Base-by-base conservation (phyloP, 2,329 filamentous ascomycete genomes). In the Atkinsonella hypoxylon region DNA sequence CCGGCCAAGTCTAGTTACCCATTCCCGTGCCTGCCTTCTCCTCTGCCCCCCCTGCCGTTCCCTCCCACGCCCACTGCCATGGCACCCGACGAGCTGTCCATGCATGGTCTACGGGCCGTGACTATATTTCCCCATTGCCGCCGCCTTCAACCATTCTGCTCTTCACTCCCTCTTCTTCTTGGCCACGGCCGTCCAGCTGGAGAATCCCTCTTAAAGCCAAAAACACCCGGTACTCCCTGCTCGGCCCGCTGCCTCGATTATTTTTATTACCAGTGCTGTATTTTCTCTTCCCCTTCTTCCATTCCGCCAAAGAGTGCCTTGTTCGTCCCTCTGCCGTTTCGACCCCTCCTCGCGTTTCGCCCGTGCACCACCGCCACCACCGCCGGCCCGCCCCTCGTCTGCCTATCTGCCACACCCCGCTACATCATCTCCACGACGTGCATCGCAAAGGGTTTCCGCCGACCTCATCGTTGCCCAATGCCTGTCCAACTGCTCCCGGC, bases 401-500 rank as follows among this genome's bases (percentile, higher is more conserved):
- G 13, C 30, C 51, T 26, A 42, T 5, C 38, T 5, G 17, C 45
- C 13, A 40, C n/a, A 31, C 18, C 31, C 30, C 49, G n/a, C 49
- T n/a, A 12, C 36, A 26, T 22, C 38, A 17, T 18, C n/a, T 12
- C 4, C 41, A 20, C 20, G 26, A n/a, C 20, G 8, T 42, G 41
- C 17, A 42, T 34, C 47, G 9, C n/a, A 26, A 22, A 43, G 30
- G 22, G 30, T 39, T 26, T 32, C n/a, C 4, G 26, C 4, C 15
- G 41, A 2, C 18, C 15, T 32, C 48, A 15, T 12, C 10, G n/a
- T 45, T 34, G 26, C 18, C 34, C 66, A 66, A 97, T 97, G 93
- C 89, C 89, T 67, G 86, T 89, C 64, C 85, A 93, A 76, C 77
- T 98, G 67, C 76, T 98, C 61, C 93, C 93, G 60, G 91, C 91